These are phyloP conservation scores for Puccinia hordei DNA, from an alignment of 1,284 basidiomycete genomes.

Conservation along the genomic window DNA sequence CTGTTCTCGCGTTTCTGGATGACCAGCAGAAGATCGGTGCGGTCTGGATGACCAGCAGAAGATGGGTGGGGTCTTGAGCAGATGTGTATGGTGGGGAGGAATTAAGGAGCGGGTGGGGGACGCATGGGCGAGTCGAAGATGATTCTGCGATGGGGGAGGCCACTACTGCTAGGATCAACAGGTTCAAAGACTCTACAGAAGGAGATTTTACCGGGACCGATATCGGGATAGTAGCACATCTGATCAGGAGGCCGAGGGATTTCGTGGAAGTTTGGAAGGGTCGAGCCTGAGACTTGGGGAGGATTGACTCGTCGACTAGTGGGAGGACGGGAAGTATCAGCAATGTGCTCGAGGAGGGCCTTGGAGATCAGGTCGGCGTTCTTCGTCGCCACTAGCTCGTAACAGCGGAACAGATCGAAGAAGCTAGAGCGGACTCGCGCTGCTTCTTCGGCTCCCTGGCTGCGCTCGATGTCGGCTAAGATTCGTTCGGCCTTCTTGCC, in stretches of 20 bases:
- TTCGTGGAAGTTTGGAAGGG: too few species aligned
- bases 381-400: neutral
- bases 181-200: neutral
- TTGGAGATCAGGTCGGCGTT: conserved; percentile 5
- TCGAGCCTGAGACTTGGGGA: too few species aligned
- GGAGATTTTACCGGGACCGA: too few species aligned
- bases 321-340: neutral
- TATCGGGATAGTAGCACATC: too few species aligned
- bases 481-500: neutral
- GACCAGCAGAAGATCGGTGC: too few species aligned
- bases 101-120: neutral
- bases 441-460: neutral
- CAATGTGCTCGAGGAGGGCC: conserved; percentile 5
- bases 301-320: too few species aligned
- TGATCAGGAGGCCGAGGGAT: too few species aligned
- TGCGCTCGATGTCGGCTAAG: neutral
- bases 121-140: neutral
- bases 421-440: neutral
- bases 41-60: too few species aligned
- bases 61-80: too few species aligned
- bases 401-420: neutral
- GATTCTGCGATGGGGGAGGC: neutral
- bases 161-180: neutral
- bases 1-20: too few species aligned
- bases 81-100: neutral